These are phyloP conservation scores for Maudiozyma humilis DNA, from an alignment of 1,139 yeast genomes.

Conservation along the genomic window DNA sequence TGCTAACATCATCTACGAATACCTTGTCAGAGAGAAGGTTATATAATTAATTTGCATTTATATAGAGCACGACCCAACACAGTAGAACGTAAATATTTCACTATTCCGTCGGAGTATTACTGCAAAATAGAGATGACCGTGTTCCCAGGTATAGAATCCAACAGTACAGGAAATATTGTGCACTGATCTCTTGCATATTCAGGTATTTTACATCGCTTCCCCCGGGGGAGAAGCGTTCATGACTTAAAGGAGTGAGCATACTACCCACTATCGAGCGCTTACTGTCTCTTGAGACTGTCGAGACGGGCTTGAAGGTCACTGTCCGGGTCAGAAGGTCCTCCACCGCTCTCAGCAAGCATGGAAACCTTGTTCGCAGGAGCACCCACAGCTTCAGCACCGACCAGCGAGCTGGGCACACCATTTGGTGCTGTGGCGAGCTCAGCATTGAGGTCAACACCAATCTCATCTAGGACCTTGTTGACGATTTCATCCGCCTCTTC, in stretches of 20 bases:
- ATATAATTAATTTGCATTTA: constrained; percentile 5
- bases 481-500: constrained; percentile 93
- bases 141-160: too few species aligned
- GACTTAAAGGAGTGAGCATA: too few species aligned
- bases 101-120: too few species aligned
- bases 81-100: too few species aligned
- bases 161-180: too few species aligned
- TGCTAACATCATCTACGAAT: constrained; percentile 63
- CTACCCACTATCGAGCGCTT: too few species aligned
- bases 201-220: too few species aligned
- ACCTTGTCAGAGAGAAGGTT: constrained; percentile 50
- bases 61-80: too few species aligned
- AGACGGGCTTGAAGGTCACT: constrained; percentile 86
- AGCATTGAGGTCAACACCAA: constrained; percentile 77
- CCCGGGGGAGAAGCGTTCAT: too few species aligned
- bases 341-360: constrained; percentile 39
- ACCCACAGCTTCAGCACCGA: constrained; percentile 27
- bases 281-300: constrained; percentile 63
- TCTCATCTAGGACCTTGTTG: constrained; percentile 85
- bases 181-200: too few species aligned
- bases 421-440: constrained; percentile 63
- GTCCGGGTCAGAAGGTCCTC: constrained; percentile 47
- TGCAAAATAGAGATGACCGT: too few species aligned
- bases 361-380: constrained; percentile 23
- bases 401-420: constrained; percentile 34